Base-by-base conservation (phyloP, 2,329 filamentous ascomycete species). In the Aspergillus pseudoterreus region DNA sequence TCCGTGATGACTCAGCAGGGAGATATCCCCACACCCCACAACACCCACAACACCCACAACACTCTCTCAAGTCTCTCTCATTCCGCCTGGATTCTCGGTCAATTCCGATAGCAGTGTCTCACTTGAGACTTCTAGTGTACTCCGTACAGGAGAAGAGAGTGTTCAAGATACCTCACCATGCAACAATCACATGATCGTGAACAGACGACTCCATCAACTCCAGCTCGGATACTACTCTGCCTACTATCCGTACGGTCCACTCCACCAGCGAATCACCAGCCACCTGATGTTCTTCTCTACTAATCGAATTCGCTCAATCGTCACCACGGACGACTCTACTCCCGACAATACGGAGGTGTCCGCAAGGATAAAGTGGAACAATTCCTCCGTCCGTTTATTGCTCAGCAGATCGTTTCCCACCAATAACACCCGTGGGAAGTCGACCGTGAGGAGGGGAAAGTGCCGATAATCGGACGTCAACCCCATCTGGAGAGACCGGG, bases 401-500 rank as follows among this genome's bases (percentile, higher is more conserved):
- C 22, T 11, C 27, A 30, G 27, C 27, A 30, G 27, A 30, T 10
- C 12, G 35, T 14, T n/a, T 38, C 35, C 35, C 35, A 38, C 35
- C 35, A 38, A 38, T 38, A 11, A 11, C 8, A 38, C 14, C 3
- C 10, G 12, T 8, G 35, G 11, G 14, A 38, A 6, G 15, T 33
- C 19, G 24, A 11, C 32, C 33, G 15, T n/a, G 14, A 38, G 35
- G 19, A 22, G 35, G 19, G 12, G 39, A 42, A 48, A 48, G 21
- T 48, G 45, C 45, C 45, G 45, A 48, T 42, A 42, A 48, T 48
- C 36, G 45, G 45, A 41, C 32, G 36, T 22, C 15, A 9, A n/a
- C 24, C 36, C 22, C 11, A 15, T 17, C 19, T 42, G 19, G 39
- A 42, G 39, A 42, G 39, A 42, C 39, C 35, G 15, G 8, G 35